Percentiles rank a stretch among this genome's conserved stretches.
These are phyloP conservation scores for Exophiala sideris DNA, from an alignment of 2,329 filamentous ascomycete genomes.

Conservation along the genomic window DNA sequence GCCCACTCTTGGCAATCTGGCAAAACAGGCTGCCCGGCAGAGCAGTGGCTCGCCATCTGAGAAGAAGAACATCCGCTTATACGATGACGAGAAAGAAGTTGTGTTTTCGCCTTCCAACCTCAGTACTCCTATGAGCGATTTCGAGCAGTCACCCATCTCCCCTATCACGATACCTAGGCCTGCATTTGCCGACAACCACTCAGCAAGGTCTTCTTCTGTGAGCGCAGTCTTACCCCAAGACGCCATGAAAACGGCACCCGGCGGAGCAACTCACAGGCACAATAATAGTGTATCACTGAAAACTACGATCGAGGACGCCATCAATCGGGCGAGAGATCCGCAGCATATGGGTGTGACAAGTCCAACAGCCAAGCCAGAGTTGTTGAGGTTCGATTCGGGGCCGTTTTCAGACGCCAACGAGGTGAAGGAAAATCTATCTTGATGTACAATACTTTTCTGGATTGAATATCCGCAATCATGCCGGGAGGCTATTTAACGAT, in stretches of 20 bases:
- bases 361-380: constrained; percentile 26
- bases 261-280: constrained; percentile 23
- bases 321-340: constrained; percentile 27
- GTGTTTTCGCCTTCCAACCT: constrained; percentile 11
- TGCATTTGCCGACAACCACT: constrained; percentile 20
- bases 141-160: constrained; percentile 13
- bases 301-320: constrained; percentile 32
- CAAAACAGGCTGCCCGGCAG: constrained; percentile 27
- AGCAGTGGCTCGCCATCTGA: constrained; percentile 18
- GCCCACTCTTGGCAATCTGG: constrained; percentile 32
- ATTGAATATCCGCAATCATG: neutral
- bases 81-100: constrained; percentile 27
- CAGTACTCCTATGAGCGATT: constrained; percentile 8
- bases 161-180: constrained; percentile 19
- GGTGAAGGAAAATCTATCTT: constrained; percentile 31
- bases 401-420: constrained; percentile 46
- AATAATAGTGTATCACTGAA: constrained; percentile 32
- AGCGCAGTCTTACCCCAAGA: constrained; percentile 19
- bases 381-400: constrained; percentile 34
- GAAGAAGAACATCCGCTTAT: constrained; percentile 17
- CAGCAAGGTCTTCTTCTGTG: constrained; percentile 23
- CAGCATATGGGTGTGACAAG: constrained; percentile 16
- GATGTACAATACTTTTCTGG: constrained; percentile 17
- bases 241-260: constrained; percentile 1
- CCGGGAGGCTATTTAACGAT: constrained; percentile 17